Conservation (phyloP, 306 rosid genomes). For the Delonix regia region DNA sequence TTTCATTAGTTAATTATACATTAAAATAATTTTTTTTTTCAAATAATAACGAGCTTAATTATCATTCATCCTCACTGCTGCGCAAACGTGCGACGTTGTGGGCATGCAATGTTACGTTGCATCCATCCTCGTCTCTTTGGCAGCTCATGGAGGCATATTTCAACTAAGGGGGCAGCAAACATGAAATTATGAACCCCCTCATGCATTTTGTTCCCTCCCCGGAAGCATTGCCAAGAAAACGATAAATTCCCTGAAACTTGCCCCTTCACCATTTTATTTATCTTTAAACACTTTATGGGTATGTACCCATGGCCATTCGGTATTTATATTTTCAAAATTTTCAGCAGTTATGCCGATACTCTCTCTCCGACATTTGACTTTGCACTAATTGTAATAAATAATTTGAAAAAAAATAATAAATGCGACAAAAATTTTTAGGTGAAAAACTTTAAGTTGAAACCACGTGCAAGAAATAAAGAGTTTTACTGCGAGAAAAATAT, state of each 20-base stretch:
- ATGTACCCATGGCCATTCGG: not conserved
- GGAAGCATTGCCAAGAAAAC: constrained; percentile 31
- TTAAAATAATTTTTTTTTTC: too few species aligned
- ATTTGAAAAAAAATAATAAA: too few species aligned
- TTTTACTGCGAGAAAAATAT: too few species aligned
- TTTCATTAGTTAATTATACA: too few species aligned
- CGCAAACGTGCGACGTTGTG: not conserved
- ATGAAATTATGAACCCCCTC: constrained; percentile 22
- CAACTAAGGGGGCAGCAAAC: not conserved
- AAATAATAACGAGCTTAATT: too few species aligned
- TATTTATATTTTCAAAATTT: too few species aligned
- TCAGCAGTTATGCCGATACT: too few species aligned
- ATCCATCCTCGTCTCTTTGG: constrained; percentile 16
- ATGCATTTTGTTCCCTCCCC: constrained; percentile 29
- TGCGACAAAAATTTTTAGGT: too few species aligned
- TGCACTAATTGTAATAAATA: too few species aligned
- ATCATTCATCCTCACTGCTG: not conserved
- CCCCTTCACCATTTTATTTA: not conserved
- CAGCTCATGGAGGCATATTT: not conserved
- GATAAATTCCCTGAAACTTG: constrained; percentile 13
- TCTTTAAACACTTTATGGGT: not conserved
- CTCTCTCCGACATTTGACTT: too few species aligned
- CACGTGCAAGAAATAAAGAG: too few species aligned
- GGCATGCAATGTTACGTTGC: constrained; percentile 6
- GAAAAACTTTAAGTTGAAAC: too few species aligned